phyloP scores from a whole-genome alignment of 768 basidiomycete genomes.

The Hydnomerulius pinastri region DNA sequence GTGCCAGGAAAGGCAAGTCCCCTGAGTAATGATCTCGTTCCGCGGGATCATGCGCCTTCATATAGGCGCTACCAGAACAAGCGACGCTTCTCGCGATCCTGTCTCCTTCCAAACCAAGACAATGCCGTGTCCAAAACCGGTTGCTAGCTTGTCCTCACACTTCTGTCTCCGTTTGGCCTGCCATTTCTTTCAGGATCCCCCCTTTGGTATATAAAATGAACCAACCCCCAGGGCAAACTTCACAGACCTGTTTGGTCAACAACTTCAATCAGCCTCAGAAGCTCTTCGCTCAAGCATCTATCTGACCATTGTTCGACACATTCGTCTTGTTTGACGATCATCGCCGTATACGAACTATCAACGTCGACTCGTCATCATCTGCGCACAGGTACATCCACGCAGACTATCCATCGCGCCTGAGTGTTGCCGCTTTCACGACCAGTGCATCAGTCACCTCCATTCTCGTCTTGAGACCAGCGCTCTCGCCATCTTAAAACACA shows the following conservation, averaged over 20 bases:
- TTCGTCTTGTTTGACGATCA: conserved; percentile 1
- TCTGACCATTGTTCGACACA: conserved; percentile 11
- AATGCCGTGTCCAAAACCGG: conserved; percentile 19
- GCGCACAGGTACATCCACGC: conserved; percentile 3
- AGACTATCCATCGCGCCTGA: neutral
- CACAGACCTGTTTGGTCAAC: conserved; percentile 16
- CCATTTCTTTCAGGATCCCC: conserved; percentile 6
- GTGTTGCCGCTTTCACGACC: neutral
- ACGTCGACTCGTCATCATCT: neutral
- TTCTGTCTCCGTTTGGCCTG: conserved; percentile 1
- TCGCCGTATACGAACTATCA: neutral
- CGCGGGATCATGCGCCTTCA: neutral
- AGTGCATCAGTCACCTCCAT: conserved; percentile 4
- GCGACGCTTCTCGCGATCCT: neutral
- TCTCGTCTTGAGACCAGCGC: conserved; percentile 1
- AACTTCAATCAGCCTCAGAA: conserved; percentile 11
- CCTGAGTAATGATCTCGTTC: neutral
- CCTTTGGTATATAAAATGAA: conserved; percentile 30
- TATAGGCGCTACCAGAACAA: neutral
- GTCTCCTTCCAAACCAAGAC: conserved; percentile 21
- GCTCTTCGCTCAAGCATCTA: neutral
- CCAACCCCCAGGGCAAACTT: conserved; percentile 5
- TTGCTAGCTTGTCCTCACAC: conserved; percentile 27
- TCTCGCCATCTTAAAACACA: conserved; percentile 1
- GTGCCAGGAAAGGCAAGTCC: conserved; percentile 9